Conservation (phyloP, 176 grass and related monocot genomes). For the bread wheat (Triticum aestivum) region DNA sequence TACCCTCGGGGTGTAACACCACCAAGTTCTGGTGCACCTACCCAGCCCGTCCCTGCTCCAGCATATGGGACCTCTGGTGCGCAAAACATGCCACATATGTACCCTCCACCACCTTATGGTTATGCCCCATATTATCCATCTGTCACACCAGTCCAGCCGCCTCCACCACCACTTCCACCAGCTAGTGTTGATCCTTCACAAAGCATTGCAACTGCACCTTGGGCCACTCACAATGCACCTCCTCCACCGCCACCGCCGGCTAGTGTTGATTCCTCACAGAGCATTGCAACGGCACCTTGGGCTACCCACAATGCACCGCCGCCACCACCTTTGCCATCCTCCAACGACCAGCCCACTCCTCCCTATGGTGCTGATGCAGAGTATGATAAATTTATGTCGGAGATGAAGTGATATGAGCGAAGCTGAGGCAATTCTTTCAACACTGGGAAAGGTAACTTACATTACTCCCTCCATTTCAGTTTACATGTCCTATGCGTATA, state of each 20-base stretch:
- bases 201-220: constrained; percentile 78
- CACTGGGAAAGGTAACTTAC: constrained; percentile 33
- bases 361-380: constrained; percentile 63
- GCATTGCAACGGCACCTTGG: constrained; percentile 78
- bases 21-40: constrained; percentile 41
- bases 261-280: constrained; percentile 63
- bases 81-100: constrained; percentile 41
- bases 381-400: constrained; percentile 90
- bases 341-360: constrained; percentile 37
- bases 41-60: constrained; percentile 48
- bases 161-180: constrained; percentile 41
- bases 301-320: constrained; percentile 42
- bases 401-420: constrained; percentile 80
- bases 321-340: constrained; percentile 34
- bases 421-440: constrained; percentile 28
- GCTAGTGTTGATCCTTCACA: constrained; percentile 66
- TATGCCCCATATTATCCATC: constrained; percentile 70
- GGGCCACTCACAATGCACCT: constrained; percentile 49
- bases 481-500: no score
- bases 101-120: constrained; percentile 57
- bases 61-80: constrained; percentile 54
- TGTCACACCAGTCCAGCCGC: constrained; percentile 45
- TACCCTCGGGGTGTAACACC: constrained; percentile 60
- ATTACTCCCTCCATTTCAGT: neutral
- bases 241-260: constrained; percentile 42